These are phyloP conservation scores for Halteria grandinella DNA, from an alignment of 73 alveolate species.

Conservation along the genomic window DNA sequence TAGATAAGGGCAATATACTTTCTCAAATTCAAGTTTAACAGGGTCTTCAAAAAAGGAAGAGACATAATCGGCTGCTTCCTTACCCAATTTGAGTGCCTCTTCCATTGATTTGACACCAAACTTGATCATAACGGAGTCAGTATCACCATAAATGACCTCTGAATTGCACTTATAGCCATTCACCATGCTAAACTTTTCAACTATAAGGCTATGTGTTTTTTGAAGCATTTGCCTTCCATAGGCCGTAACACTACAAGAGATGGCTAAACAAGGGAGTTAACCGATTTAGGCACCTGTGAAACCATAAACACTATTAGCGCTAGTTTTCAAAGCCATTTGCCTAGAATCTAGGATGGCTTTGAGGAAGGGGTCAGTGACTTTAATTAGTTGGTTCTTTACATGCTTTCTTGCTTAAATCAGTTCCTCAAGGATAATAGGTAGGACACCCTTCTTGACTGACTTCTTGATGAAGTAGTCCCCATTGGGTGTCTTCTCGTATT, in stretches of 20 bases:
- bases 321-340: slow-evolving; percentile 97
- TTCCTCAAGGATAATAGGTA: slow-evolving; percentile 97
- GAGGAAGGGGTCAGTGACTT: slow-evolving; percentile 94
- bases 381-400: slow-evolving; percentile 89
- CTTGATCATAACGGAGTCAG: slow-evolving; percentile 99
- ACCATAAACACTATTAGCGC: slow-evolving; percentile 99
- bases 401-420: slow-evolving; percentile 97
- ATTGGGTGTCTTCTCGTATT: slow-evolving; percentile 91
- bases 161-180: slow-evolving; percentile 96
- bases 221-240: slow-evolving; percentile 90
- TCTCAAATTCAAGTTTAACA: slow-evolving; percentile 99
- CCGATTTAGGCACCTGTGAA: slow-evolving; percentile 99
- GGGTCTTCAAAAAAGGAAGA: slow-evolving; percentile 92
- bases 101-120: slow-evolving; percentile 93
- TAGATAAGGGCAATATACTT: slow-evolving; percentile 98
- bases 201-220: slow-evolving; percentile 74
- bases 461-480: slow-evolving; percentile 95
- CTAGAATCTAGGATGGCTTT: slow-evolving; percentile 99
- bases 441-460: slow-evolving; percentile 92
- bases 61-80: slow-evolving; percentile 95
- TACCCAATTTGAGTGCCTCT: slow-evolving; percentile 96
- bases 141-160: slow-evolving; percentile 99
- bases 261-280: slow-evolving; percentile 98
- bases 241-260: slow-evolving; percentile 95
- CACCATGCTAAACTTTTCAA: slow-evolving; percentile 76